phyloP scores from a whole-genome alignment of 1,284 basidiomycete species.

The Ustilago shanxiensis region DNA sequence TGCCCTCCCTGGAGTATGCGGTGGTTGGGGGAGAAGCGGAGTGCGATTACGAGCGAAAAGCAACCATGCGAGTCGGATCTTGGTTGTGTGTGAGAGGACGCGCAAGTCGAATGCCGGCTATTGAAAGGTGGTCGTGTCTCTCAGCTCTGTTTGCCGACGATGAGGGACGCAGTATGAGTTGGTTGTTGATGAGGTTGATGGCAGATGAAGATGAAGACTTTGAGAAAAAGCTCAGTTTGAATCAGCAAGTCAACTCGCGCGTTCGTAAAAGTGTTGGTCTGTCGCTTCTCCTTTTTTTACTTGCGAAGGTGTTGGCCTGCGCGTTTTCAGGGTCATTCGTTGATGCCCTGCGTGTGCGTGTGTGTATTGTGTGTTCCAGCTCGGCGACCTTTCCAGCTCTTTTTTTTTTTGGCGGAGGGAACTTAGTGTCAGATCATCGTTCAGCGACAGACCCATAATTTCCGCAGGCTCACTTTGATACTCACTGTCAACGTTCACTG shows the following conservation, averaged over 20 bases:
- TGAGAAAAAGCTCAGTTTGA: not conserved
- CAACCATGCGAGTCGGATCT: not conserved
- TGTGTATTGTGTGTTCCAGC: constrained; percentile 14
- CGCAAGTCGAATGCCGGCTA: too few species aligned
- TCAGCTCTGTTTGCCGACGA: too few species aligned
- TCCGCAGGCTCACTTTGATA: too few species aligned
- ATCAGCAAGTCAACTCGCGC: not conserved
- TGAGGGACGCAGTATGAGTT: too few species aligned
- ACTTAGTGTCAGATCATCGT: not conserved
- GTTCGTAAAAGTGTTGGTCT: constrained; percentile 17
- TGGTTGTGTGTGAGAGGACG: not conserved
- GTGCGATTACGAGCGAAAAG: not conserved
- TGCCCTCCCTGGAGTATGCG: constrained; percentile 1
- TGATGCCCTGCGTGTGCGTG: not conserved
- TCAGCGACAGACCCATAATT: too few species aligned
- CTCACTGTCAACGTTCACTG: too few species aligned
- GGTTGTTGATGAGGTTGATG: not conserved
- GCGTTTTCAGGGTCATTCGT: constrained; percentile 5
- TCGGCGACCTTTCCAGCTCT: not conserved
- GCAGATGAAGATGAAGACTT: not conserved
- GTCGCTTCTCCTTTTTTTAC: constrained; percentile 1
- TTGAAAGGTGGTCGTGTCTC: too few species aligned
- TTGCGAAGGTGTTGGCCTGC: constrained; percentile 6
- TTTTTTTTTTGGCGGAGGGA: not conserved
- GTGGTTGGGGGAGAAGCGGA: not conserved